Conservation (phyloP, 2,329 filamentous ascomycete genomes). For the Penicillium sumatraense region DNA sequence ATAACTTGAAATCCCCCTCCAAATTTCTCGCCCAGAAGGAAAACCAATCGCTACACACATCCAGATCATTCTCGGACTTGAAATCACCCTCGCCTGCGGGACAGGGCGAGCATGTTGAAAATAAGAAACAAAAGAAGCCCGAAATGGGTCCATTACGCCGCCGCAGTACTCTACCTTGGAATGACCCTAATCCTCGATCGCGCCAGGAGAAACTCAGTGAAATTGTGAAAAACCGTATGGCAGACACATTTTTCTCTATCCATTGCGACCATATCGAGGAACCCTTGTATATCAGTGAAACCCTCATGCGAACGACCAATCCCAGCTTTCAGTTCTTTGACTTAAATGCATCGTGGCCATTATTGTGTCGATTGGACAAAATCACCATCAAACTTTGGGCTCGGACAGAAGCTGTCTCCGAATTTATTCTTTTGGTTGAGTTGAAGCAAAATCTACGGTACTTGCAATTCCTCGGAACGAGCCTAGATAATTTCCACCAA, state of each 20-base stretch:
- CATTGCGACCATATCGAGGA: slow-evolving; percentile 69
- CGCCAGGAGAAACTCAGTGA: slow-evolving; percentile 78
- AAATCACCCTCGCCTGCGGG: slow-evolving; percentile 32
- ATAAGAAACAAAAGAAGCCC: slow-evolving; percentile 24
- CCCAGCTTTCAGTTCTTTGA: slow-evolving; percentile 89
- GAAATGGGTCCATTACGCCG: slow-evolving; percentile 44
- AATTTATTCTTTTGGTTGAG: slow-evolving; percentile 71
- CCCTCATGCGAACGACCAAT: slow-evolving; percentile 79
- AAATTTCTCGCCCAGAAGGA: slow-evolving; percentile 65
- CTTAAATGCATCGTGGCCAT: slow-evolving; percentile 65
- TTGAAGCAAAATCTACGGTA: slow-evolving; percentile 71
- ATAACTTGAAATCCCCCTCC: slow-evolving; percentile 66
- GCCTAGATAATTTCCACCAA: slow-evolving; percentile 66
- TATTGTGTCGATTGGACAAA: slow-evolving; percentile 67
- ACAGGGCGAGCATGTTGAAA: slow-evolving; percentile 18
- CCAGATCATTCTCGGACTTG: slow-evolving; percentile 63
- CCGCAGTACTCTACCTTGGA: slow-evolving; percentile 68
- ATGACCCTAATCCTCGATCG: slow-evolving; percentile 59
- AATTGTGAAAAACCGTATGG: slow-evolving; percentile 71
- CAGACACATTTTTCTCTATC: slow-evolving; percentile 87
- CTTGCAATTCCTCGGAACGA: slow-evolving; percentile 77
- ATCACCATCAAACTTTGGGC: slow-evolving; percentile 78
- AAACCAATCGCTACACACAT: slow-evolving; percentile 56
- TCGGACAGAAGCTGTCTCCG: slow-evolving; percentile 56
- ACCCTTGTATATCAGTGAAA: slow-evolving; percentile 89